These are phyloP conservation scores for Xylaria curta DNA, from an alignment of 495 filamentous ascomycete species.

Conservation along the genomic window DNA sequence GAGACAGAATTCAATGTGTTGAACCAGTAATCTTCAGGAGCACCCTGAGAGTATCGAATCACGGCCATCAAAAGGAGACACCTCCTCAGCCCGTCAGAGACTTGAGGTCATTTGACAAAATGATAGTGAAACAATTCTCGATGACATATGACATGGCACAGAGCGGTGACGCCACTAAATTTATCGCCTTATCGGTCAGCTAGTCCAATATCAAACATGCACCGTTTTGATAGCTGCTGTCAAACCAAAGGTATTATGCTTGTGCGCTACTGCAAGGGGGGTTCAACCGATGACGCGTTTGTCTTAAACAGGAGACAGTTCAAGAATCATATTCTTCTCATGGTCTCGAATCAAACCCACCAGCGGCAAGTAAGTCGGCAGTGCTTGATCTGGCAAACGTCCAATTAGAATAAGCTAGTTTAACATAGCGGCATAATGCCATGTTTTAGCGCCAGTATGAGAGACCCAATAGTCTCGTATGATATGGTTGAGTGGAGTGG, in stretches of 20 bases:
- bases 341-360: not conserved
- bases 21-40: not conserved
- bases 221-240: not conserved
- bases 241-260: not conserved
- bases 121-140: not conserved
- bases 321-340: not conserved
- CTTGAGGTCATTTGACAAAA: not conserved
- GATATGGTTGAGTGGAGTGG: conserved; percentile 1
- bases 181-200: conserved; percentile 1
- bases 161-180: conserved; percentile 5
- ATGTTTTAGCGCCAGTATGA: conserved; percentile 9
- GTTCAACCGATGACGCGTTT: not conserved
- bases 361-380: not conserved
- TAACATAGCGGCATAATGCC: not conserved
- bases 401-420: not conserved
- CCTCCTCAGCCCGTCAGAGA: no score
- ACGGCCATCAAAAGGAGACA: not conserved
- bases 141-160: not conserved
- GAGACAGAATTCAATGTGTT: not conserved
- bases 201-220: not conserved
- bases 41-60: not conserved
- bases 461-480: not conserved
- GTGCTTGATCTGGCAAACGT: not conserved
- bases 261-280: conserved; percentile 2
- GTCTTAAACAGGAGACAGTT: not conserved